Conservation (phyloP, 2,329 filamentous ascomycete genomes). For the Fonsecaea monophora region DNA sequence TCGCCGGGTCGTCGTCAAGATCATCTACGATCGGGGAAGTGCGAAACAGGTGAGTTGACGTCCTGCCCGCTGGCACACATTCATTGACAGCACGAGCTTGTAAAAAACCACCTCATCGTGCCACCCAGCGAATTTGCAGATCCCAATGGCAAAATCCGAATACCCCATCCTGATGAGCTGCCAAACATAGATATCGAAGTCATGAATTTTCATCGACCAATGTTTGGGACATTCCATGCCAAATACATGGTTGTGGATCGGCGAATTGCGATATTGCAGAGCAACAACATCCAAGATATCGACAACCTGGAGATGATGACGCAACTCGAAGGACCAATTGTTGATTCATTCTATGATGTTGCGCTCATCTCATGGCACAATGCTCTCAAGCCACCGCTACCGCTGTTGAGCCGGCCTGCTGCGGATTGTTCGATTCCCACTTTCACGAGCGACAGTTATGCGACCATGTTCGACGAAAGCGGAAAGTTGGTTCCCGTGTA, state of each 20-base stretch:
- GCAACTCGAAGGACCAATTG: conserved; percentile 76
- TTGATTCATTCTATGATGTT: conserved; percentile 77
- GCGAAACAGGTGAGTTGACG: conserved; percentile 59
- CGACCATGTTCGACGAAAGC: conserved; percentile 36
- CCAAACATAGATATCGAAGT: conserved; percentile 75
- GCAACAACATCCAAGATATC: conserved; percentile 80
- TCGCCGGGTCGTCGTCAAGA: conserved; percentile 68
- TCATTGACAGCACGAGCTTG: conserved; percentile 4
- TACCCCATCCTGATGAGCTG: conserved; percentile 70
- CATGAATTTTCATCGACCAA: conserved; percentile 72
- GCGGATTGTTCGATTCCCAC: conserved; percentile 41
- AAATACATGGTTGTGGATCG: conserved; percentile 82
- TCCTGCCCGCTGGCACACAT: conserved; percentile 50
- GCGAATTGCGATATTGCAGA: conserved; percentile 72
- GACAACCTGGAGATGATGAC: conserved; percentile 83
- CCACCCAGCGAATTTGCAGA: conserved; percentile 64
- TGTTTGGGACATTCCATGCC: conserved; percentile 76
- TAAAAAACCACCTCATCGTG: conserved; percentile 70
- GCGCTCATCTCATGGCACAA: conserved; percentile 76
- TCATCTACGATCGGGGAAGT: conserved; percentile 76
- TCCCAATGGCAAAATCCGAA: conserved; percentile 57
- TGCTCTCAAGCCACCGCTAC: conserved; percentile 64
- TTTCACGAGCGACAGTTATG: conserved; percentile 31
- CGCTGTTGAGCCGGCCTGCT: conserved; percentile 61
- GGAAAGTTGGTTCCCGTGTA: conserved; percentile 26